phyloP scores from a whole-genome alignment of 106 monocot genomes.

The Chionographis japonica region DNA sequence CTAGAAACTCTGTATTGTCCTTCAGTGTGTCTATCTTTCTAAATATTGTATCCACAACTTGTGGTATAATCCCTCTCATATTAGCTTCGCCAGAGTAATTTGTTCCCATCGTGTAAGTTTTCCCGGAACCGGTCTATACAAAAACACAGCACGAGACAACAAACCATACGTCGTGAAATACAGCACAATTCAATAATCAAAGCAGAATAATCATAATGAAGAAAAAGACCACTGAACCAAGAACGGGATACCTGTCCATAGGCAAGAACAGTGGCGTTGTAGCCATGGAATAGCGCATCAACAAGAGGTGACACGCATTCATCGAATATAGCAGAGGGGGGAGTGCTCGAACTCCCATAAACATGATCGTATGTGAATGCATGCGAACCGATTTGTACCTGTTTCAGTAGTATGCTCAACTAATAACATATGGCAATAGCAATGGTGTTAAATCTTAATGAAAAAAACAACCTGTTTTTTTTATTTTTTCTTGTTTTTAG shows the following conservation, averaged over 20 bases:
- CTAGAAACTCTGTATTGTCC: constrained; percentile 58
- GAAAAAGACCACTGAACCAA: neutral
- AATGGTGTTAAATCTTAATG: neutral
- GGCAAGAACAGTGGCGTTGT: constrained; percentile 93
- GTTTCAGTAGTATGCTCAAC: neutral
- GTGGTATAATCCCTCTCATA: constrained; percentile 66
- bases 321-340: constrained; percentile 48
- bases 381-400: constrained; percentile 93
- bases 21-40: constrained; percentile 40
- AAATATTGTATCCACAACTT: constrained; percentile 81
- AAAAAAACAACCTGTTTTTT: neutral
- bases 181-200: neutral
- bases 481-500: no score
- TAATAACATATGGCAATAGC: neutral
- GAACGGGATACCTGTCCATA: constrained; percentile 86
- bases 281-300: constrained; percentile 83
- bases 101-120: constrained; percentile 99
- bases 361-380: constrained; percentile 90
- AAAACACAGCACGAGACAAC: neutral
- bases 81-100: constrained; percentile 60
- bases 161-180: neutral
- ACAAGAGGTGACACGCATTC: constrained; percentile 76
- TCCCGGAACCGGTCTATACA: constrained; percentile 91
- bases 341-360: constrained; percentile 57
- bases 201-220: neutral